Evolutionary conservation across 1,284 basidiomycete genomes (phyloP), one percentile per base, ranked within the genome.

Genomic region (Naganishia sp.): DNA sequence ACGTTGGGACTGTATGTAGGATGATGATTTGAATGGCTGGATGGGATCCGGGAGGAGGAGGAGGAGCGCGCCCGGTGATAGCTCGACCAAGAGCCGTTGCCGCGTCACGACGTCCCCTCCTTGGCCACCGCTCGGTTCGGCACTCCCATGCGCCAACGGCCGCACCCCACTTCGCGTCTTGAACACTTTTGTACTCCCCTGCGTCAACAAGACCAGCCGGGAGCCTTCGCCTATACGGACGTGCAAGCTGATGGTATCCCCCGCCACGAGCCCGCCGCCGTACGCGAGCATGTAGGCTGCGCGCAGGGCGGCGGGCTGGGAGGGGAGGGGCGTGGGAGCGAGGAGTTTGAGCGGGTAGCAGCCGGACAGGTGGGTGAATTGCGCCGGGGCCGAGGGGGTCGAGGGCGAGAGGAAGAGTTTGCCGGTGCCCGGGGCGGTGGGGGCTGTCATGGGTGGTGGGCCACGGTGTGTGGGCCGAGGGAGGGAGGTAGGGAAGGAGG

Each of bases 141-240:
- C 31, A 49, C 50, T 33, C 5, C 44, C 55, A 55, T 53, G 55
- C 0, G 72, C 76, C 28, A 69, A 63, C 3, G 73, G 75, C 60
- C 75, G 73, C 68, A 81, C 81, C 63, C 82, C 85, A 10, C 83
- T 78, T 33, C 91, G 85, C 21, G 83, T 82, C 76, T 91, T 92
- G 82, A 94, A 96, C 28, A 96, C 89, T 77, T 97, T 96, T 15
- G 94, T 96, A 23, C 88, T 90, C n/a, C 92, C 92, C 87, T 94
- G 75, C 15, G 72, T 78, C 18, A 78, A 70, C 48, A 78, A 67
- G 10, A 76, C 70, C 25, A 79, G 70, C 23, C 71, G 71, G 25
- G 73, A 75, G 15, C 72, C 73, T 10, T 60, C 43, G 42, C 86
- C 85, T 0, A 96, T 84, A 52, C 87, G 80, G 18, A 90, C 84